Evolutionary conservation across 441 rosid species (phyloP).

Genomic region (Aleurites moluccanus): DNA sequence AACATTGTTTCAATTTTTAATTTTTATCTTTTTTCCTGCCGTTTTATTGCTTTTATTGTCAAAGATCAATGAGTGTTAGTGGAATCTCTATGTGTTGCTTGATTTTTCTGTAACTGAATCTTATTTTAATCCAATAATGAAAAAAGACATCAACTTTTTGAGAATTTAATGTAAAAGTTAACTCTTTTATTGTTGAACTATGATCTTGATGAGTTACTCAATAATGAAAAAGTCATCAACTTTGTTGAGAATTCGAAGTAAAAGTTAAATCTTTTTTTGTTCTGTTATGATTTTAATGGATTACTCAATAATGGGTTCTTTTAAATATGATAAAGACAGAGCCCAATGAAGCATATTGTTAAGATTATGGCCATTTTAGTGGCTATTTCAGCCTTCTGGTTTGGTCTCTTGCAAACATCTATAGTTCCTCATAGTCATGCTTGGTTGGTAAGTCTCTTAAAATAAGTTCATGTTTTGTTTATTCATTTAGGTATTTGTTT

Average conservation of each 20-base stretch:
- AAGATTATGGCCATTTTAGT: conserved; percentile 64
- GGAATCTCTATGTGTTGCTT: no score
- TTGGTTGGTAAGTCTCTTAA: conserved; percentile 67
- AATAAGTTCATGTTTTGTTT: not conserved
- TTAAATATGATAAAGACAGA: not conserved
- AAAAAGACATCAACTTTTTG: not conserved
- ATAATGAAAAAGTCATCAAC: not conserved
- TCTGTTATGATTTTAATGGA: not conserved
- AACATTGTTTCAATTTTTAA: not conserved
- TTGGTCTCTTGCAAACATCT: conserved; percentile 75
- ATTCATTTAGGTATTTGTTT: not conserved
- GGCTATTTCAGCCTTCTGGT: conserved; percentile 68
- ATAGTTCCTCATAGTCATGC: conserved; percentile 57
- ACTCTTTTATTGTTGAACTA: not conserved
- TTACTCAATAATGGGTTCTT: not conserved
- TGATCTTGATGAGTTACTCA: not conserved
- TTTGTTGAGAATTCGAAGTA: not conserved
- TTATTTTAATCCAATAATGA: not conserved
- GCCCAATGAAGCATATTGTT: conserved; percentile 74
- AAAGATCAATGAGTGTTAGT: no score
- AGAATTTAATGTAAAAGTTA: not conserved
- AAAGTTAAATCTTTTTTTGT: not conserved
- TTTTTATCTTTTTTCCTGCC: not conserved
- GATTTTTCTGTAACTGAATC: not conserved
- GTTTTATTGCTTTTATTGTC: not conserved